phyloP scores from a whole-genome alignment of 2,329 filamentous ascomycete species.

The Fusarium falciforme region DNA sequence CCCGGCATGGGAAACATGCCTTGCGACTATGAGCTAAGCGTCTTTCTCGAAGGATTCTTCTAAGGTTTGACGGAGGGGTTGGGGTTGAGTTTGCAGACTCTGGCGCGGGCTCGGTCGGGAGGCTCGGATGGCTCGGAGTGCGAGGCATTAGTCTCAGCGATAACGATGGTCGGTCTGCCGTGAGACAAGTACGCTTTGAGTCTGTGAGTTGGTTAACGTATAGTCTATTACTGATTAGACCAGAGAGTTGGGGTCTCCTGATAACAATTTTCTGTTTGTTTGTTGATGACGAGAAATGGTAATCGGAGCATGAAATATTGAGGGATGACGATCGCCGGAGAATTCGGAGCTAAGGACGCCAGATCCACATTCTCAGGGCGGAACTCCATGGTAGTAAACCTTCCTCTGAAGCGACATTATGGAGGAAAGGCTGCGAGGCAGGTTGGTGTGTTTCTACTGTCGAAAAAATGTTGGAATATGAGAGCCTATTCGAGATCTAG shows the following conservation, averaged over 20 bases:
- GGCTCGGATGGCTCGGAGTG: constrained; percentile 5
- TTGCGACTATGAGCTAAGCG: constrained; percentile 54
- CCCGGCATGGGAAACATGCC: constrained; percentile 42
- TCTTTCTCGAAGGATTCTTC: constrained; percentile 7
- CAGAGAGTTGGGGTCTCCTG: too few relatives aligned
- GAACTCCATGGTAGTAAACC: too few relatives aligned
- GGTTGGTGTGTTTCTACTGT: background rate
- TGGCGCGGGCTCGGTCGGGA: background rate
- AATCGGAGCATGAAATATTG: background rate
- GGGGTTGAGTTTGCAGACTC: background rate
- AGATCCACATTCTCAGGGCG: background rate
- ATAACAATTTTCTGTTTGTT: too few relatives aligned
- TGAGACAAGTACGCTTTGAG: background rate
- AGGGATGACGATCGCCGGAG: background rate
- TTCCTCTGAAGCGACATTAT: background rate
- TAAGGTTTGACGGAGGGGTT: background rate
- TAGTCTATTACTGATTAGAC: too few relatives aligned
- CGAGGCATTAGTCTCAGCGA: background rate
- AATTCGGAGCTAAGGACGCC: background rate
- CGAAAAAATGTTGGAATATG: background rate
- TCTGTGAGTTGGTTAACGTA: background rate
- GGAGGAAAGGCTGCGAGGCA: background rate
- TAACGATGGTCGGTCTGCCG: background rate
- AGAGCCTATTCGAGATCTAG: background rate
- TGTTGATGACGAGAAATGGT: background rate